phyloP scores from a whole-genome alignment of 2,329 filamentous ascomycete species.

The Colletotrichum sp. region DNA sequence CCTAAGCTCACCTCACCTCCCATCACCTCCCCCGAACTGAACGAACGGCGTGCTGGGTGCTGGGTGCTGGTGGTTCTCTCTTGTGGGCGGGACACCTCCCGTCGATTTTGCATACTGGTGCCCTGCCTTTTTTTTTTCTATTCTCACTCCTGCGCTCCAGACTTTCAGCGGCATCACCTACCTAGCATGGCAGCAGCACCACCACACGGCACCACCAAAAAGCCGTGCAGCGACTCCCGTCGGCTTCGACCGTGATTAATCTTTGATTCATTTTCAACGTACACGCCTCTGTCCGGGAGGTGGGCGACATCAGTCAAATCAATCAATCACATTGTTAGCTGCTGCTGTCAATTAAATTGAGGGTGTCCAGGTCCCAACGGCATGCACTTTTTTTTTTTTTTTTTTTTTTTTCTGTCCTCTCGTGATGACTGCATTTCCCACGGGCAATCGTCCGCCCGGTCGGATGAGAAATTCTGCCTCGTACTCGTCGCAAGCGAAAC shows the following conservation, averaged over 20 bases:
- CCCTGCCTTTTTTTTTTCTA: not conserved
- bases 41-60: not conserved
- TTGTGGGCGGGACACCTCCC: not conserved
- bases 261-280: not conserved
- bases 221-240: not conserved
- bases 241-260: not conserved
- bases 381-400: not conserved
- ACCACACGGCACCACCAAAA: not conserved
- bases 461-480: not conserved
- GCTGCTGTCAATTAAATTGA: not conserved
- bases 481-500: not conserved
- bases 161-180: not conserved
- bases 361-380: not conserved
- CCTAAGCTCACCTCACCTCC: not conserved
- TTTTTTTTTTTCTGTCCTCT: not conserved
- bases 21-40: not conserved
- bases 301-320: not conserved
- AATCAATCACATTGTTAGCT: not conserved
- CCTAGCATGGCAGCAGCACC: not conserved
- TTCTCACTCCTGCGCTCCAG: not conserved
- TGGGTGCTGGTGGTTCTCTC: not conserved
- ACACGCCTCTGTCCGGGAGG: conserved; percentile 9
- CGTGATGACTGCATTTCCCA: not conserved
- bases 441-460: not conserved
- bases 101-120: not conserved